Evolutionary conservation across 2,329 filamentous ascomycete genomes (phyloP), one percentile per base, ranked within the genome.

Genomic region (Chalaropsis thielavioides): DNA sequence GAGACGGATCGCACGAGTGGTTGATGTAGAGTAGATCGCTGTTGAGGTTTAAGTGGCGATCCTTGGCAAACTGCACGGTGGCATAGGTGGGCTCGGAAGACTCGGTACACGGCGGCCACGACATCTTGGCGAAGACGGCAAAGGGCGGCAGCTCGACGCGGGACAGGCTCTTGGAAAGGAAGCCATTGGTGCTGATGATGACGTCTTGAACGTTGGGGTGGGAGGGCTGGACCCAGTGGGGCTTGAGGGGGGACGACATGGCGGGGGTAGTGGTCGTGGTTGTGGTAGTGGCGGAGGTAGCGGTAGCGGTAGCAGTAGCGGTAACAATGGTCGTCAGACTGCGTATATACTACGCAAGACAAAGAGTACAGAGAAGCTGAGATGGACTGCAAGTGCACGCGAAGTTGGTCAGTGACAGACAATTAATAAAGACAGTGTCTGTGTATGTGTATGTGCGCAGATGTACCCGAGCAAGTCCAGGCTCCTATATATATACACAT

Each of bases 21-120:
- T 87, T 87, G 69, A 86, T 83, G 74, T 86, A 87, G 58, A 87
- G 72, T 71, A 87, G 72, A 70, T 87, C 84, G 70, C 81, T 85
- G 75, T 87, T 87, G 54, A 87, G 75, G 70, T 82, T 80, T 69
- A 87, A 73, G 72, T 87, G 84, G 65, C 75, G 75, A 69, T 81
- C 72, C 64, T 75, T 75, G 67, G 78, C 81, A 67, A 80, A 80
- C 74, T 87, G 84, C 31, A 87, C 83, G 1, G 84, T 86, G 38
- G 83, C 82, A 70, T 87, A 87, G 11, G 82, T 85, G 2, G 83
- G 77, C 68, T 79, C 77, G 2, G 76, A 73, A 62, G 80, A 80
- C n/a, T 75, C 71, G 19, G 80, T 81, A 71, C 83, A 83, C 2
- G 84, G 81, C 44, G 87, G 85, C 69, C 86, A 87, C 44, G 77